Evolutionary conservation across 495 filamentous ascomycete genomes (phyloP), one percentile per base, ranked within the genome.

Genomic region (Penicillium steckii): DNA sequence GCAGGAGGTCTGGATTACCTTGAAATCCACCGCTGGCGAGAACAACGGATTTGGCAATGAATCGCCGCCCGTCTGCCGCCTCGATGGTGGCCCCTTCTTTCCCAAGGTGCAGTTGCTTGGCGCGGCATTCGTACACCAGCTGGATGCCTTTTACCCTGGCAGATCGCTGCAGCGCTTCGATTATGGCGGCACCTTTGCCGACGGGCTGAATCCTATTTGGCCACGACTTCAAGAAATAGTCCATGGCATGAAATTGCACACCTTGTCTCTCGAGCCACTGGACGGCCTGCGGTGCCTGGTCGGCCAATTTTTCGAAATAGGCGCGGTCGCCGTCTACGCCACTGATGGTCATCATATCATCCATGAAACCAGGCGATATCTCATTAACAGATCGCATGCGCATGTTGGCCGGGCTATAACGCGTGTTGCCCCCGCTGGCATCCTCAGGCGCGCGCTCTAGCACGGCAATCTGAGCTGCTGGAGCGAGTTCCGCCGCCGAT

Each of bases 151-250:
- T 45, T 24, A 15, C 19, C 24, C 24, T 45, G 42, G 42, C 42
- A 45, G 42, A 45, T 45, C 24, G 42, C 42, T 45, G 19, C 19
- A 45, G 42, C 24, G 42, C 42, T 45, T 45, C 42, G 42, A 45
- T 24, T 23, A 45, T 45, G 42, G 42, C 42, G 24, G 42, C 42
- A 45, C 42, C 42, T 45, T 45, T 45, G 42, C 42, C 42, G 42
- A 45, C 24, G 42, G 42, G 42, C 42, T 45, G 42, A 24, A 45
- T 45, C 42, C 42, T 45, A 45, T 45, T 45, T 45, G 42, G 42
- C 42, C 42, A 45, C 19, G 42, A 45, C 42, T 45, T 45, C 42
- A 45, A 45, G 24, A 45, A 45, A 45, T 45, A 45, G 42, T 45
- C 42, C 42, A 45, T 45, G 42, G 42, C 42, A 24, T 45, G 42